Base-by-base conservation (phyloP, 805 yeast genomes). In the Spathaspora boniae region DNA sequence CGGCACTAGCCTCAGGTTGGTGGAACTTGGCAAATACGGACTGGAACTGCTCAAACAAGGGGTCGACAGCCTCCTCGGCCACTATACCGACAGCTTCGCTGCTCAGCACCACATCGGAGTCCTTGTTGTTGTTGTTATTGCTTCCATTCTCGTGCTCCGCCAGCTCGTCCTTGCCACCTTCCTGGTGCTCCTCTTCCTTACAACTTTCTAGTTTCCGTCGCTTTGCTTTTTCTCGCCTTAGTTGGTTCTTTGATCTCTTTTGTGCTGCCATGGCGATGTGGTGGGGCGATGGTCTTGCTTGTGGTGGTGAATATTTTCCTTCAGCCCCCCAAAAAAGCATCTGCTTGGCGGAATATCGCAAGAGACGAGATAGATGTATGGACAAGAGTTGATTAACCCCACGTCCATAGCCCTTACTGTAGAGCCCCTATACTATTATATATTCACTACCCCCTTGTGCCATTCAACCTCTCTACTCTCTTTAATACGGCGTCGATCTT, bases 181-280 rank as follows among this genome's bases (percentile, higher is more conserved):
- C 26, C 26, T 28, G 24, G 17, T 31, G 31, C 9, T 16, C 33
- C 5, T 28, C 37, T 20, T 28, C 20, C 16, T 21, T 34, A 15
- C 21, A 23, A 9, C 14, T 38, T 14, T 47, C 56, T 17, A 47
- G 40, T 48, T 65, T 68, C 46, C 68, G 44, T 33, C 50, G 58
- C 48, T 68, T 68, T 12, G 60, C 63, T 35, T 60, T 52, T 39
- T 69, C 80, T 38, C 82, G 55, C 37, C 82, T 54, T 16, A 73
- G 47, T 50, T 74, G 80, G 51, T 76, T 76, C 58, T 75, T 76
- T 6, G 74, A 59, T 41, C 75, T 61, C 42, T 63, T 68, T 14
- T 36, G 50, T 12, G 44, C 53, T 59, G 53, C 51, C 20, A 4
- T n/a, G 31, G 9, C 21, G 7, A 51, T 23, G 4, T n/a, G 31